Conservation (phyloP, 257 asterid genomes). For the Rhazya stricta region DNA sequence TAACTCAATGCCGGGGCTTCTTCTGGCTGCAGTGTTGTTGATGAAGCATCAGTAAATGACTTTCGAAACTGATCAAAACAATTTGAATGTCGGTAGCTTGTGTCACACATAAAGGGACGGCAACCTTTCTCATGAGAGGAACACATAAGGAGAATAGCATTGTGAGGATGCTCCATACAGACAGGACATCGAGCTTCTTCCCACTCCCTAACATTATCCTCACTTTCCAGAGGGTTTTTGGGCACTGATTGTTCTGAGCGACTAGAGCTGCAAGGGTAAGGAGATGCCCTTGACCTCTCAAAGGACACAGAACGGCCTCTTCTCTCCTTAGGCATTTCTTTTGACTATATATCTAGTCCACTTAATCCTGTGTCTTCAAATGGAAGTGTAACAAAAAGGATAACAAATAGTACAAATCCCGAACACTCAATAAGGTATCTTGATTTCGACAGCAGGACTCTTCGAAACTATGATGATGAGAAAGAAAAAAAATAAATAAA, state of each 20-base stretch:
- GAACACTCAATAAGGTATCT: not conserved
- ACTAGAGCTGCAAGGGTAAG: conserved; percentile 52
- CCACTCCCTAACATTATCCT: conserved; percentile 58
- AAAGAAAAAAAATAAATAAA: not conserved
- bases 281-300: conserved; percentile 61
- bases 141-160: conserved; percentile 76
- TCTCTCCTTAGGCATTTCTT: conserved; percentile 67
- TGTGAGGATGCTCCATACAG: conserved; percentile 95
- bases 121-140: conserved; percentile 84
- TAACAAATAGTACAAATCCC: not conserved
- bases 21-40: conserved; percentile 27
- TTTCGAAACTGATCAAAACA: conserved; percentile 82
- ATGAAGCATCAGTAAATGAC: conserved; percentile 39
- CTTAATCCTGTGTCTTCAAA: not conserved
- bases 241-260: conserved; percentile 35
- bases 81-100: conserved; percentile 91
- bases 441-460: not conserved
- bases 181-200: conserved; percentile 91
- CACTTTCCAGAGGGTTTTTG: conserved; percentile 52
- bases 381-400: not conserved
- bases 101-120: conserved; percentile 90
- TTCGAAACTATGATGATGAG: not conserved
- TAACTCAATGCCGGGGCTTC: conserved; percentile 25
- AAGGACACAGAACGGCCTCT: conserved; percentile 66
- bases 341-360: conserved; percentile 15